Conservation (phyloP, 257 asterid species). For the Solanum ossicruentum region DNA sequence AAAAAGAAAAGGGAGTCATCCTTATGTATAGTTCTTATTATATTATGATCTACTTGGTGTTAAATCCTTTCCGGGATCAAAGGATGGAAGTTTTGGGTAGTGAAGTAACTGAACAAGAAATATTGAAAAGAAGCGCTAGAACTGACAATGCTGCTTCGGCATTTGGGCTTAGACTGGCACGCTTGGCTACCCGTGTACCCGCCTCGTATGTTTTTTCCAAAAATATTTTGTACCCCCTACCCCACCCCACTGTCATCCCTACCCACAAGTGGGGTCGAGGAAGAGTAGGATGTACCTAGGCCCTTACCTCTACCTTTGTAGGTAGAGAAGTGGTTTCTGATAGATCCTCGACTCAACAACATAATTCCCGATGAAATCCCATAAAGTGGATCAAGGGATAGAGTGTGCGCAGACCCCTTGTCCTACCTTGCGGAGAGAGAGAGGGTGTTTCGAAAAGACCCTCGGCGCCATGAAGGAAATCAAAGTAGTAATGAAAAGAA, state of each 20-base stretch:
- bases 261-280: neutral
- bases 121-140: slow-evolving; percentile 65
- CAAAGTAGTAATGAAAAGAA: neutral
- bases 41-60: neutral
- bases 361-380: neutral
- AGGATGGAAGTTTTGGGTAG: slow-evolving; percentile 99
- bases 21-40: neutral
- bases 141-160: slow-evolving; percentile 81
- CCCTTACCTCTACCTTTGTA: neutral
- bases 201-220: too few relatives aligned
- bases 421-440: too few relatives aligned
- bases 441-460: too few relatives aligned
- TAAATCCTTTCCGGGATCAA: slow-evolving; percentile 37
- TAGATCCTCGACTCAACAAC: neutral
- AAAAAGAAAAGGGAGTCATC: neutral
- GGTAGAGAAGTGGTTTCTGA: neutral
- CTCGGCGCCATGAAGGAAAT: too few relatives aligned
- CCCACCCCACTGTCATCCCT: neutral
- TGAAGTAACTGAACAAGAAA: slow-evolving; percentile 97
- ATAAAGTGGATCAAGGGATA: neutral
- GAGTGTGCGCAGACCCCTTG: too few relatives aligned
- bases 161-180: slow-evolving; percentile 92
- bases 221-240: neutral
- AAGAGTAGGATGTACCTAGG: neutral
- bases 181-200: slow-evolving; percentile 35